Base-by-base conservation (phyloP, 2,329 filamentous ascomycete genomes). In the Intubia oerlemansii region DNA sequence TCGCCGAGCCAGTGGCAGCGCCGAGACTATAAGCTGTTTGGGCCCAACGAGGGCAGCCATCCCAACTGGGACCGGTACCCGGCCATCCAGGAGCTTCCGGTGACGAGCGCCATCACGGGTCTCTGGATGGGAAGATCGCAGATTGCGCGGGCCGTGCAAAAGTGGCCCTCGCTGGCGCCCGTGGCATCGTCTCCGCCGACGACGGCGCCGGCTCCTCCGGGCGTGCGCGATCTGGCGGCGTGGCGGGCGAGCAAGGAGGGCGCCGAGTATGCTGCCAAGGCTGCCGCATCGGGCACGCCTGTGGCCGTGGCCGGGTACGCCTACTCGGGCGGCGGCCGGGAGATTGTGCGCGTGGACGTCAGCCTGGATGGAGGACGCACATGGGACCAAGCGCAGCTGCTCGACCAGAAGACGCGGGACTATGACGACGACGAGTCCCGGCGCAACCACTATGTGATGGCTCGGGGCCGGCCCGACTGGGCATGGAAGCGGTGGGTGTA, bases 21-120 rank as follows among this genome's bases (percentile, higher is more conserved):
- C 14, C 56, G 62, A 12, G 71, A 77, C 42, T 76, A 77, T 48
- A 76, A 76, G 43, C 66, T 62, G 40, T 74, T 76, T 34, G 66
- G 69, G 0, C 69, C 70, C 4, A 72, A 72, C 40, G 57, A 69
- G 43, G 50, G 53, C 10, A 51, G 51, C 18, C 55, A 57, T 14
- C 59, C 66, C 5, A 59, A 73, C 44, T 75, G 69, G 68, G 62
- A 67, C 28, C 51, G 52, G 15, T 69, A 70, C 7, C 61, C 59
- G 9, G 56, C 66, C 2, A 76, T 76, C 17, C 71, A 77, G 37
- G 69, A 75, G 39, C 63, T 74, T 52, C 77, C 71, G 2, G 59
- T 78, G 12, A 72, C 70, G 17, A 71, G 65, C 33, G 71, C 71
- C 28, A 70, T 77, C 30, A 74, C 69, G 0, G 46, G 44, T 1